Percentiles rank a stretch among this genome's conserved stretches.
Conservation (phyloP, 164 flowering plant species). For the Amborella trichopoda region DNA sequence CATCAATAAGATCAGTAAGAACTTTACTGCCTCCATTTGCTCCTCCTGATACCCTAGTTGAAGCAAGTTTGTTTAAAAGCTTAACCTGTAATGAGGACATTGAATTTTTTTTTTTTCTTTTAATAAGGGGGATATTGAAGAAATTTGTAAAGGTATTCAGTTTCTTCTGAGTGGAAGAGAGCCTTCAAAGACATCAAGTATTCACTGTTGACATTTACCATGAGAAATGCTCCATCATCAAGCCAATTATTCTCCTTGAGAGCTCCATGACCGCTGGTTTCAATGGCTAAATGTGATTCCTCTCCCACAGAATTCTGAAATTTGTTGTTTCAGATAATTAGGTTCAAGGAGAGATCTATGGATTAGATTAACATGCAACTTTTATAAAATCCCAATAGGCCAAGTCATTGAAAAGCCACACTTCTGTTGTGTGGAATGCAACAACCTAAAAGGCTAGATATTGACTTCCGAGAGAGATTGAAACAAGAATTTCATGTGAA, state of each 20-base stretch:
- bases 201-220: constrained; percentile 52
- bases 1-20: constrained; percentile 78
- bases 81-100: constrained; percentile 84
- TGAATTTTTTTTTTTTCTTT: no score
- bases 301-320: constrained; percentile 82
- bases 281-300: constrained; percentile 96
- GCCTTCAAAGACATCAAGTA: no score
- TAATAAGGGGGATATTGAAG: no score
- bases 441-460: no score
- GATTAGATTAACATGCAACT: no score
- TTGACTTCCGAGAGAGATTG: no score
- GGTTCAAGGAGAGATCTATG: no score
- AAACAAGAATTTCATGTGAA: background rate
- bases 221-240: constrained; percentile 97
- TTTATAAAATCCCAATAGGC: no score
- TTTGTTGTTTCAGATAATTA: constrained; percentile 5
- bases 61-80: constrained; percentile 88
- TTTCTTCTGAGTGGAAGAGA: no score
- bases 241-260: constrained; percentile 98
- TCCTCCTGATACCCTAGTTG: constrained; percentile 85
- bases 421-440: no score
- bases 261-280: constrained; percentile 99
- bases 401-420: no score
- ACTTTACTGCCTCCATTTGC: constrained; percentile 70
- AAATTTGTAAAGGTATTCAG: no score